Conservation (phyloP, 768 basidiomycete genomes). For the Suillus americanus region DNA sequence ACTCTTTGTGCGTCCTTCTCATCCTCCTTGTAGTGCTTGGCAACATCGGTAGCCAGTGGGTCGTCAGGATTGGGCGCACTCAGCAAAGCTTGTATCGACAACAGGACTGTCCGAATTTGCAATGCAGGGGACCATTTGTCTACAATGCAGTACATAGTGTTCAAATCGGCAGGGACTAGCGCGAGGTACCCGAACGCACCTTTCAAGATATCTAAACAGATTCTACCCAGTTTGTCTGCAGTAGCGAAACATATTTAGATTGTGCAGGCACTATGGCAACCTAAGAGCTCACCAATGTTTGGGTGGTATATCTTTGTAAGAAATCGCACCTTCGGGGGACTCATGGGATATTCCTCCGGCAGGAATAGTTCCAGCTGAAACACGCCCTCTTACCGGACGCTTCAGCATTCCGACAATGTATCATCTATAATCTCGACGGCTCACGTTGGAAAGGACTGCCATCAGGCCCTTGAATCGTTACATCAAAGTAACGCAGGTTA, state of each 20-base stretch:
- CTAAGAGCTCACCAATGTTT: slow-evolving; percentile 81
- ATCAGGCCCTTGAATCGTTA: slow-evolving; percentile 91
- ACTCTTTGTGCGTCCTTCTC: slow-evolving; percentile 91
- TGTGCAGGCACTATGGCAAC: slow-evolving; percentile 7
- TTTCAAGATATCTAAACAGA: slow-evolving; percentile 98
- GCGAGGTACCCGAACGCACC: slow-evolving; percentile 43
- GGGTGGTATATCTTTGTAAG: slow-evolving; percentile 99
- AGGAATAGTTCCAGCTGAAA: slow-evolving; percentile 98
- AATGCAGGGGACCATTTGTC: slow-evolving; percentile 99
- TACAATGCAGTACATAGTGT: slow-evolving; percentile 26
- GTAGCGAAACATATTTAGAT: background rate
- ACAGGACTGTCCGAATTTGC: slow-evolving; percentile 95
- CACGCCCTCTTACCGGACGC: slow-evolving; percentile 62
- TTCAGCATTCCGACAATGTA: slow-evolving; percentile 7
- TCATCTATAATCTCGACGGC: slow-evolving; percentile 30
- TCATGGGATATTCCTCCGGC: slow-evolving; percentile 99
- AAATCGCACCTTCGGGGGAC: slow-evolving; percentile 96
- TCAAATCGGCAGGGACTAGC: background rate
- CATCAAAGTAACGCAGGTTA: slow-evolving; percentile 98
- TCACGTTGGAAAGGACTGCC: slow-evolving; percentile 90
- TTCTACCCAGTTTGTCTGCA: slow-evolving; percentile 95
- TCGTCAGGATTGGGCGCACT: slow-evolving; percentile 97
- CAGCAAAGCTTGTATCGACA: slow-evolving; percentile 96
- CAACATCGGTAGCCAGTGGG: slow-evolving; percentile 91
- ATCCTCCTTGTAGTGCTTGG: slow-evolving; percentile 98